A percentile compares a stretch with the other conserved stretches of the same genome.
These are phyloP conservation scores for Chaetomium tenue DNA, from an alignment of 495 filamentous ascomycete species.

Conservation along the genomic window DNA sequence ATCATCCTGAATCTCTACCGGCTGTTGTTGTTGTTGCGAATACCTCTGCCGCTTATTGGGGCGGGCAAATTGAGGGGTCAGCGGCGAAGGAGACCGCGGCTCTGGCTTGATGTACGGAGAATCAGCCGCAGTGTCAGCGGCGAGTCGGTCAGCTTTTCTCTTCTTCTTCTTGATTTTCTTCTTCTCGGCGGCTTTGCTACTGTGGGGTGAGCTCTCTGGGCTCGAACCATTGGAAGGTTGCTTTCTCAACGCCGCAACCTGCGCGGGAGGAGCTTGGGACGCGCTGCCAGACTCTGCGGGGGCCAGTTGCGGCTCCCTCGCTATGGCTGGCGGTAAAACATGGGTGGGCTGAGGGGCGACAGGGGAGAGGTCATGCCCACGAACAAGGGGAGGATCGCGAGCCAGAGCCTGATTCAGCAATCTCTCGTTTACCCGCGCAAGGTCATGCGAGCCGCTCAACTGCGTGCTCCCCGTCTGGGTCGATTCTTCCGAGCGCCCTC, in stretches of 20 bases:
- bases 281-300: slow-evolving; percentile 35
- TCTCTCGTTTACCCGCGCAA: slow-evolving; percentile 35
- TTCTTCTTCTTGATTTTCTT: slow-evolving; percentile 54
- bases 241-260: slow-evolving; percentile 52
- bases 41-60: slow-evolving; percentile 55
- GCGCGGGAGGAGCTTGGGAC: slow-evolving; percentile 44
- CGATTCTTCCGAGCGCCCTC: slow-evolving; percentile 45
- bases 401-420: slow-evolving; percentile 37
- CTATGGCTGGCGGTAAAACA: slow-evolving; percentile 70
- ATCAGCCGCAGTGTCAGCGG: slow-evolving; percentile 36
- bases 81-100: slow-evolving; percentile 76
- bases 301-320: slow-evolving; percentile 56
- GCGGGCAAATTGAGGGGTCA: slow-evolving; percentile 52
- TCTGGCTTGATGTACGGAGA: slow-evolving; percentile 80
- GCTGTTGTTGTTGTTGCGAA: slow-evolving; percentile 48
- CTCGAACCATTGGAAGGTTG: slow-evolving; percentile 43
- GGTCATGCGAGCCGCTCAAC: slow-evolving; percentile 37
- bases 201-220: slow-evolving; percentile 53
- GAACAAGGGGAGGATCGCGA: slow-evolving; percentile 40
- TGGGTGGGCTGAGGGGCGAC: slow-evolving; percentile 78
- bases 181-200: slow-evolving; percentile 39
- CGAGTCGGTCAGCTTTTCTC: slow-evolving; percentile 46
- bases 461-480: slow-evolving; percentile 41
- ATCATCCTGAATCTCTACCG: slow-evolving; percentile 43
- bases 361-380: slow-evolving; percentile 59